phyloP scores from a whole-genome alignment of 2,329 filamentous ascomycete species.

The Parasarocladium wereldwijsianum region DNA sequence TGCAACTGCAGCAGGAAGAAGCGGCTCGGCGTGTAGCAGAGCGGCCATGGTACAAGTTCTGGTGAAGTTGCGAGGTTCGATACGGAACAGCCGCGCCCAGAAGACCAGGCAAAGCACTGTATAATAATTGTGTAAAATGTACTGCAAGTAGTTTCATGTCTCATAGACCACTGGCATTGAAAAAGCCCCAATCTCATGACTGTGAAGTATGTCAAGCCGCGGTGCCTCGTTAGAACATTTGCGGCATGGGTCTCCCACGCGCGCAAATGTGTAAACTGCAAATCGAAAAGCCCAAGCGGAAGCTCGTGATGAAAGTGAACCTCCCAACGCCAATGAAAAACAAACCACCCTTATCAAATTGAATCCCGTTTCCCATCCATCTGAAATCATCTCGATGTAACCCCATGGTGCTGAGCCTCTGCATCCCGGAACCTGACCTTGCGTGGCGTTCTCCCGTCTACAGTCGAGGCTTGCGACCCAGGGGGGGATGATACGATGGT shows the following conservation, averaged over 20 bases:
- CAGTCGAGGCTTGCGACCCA: constrained; percentile 10
- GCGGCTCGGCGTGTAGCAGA: constrained; percentile 15
- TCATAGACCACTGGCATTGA: neutral
- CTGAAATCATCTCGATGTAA: constrained; percentile 15
- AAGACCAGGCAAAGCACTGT: no score
- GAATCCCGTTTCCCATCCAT: constrained; percentile 2
- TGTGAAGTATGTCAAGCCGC: neutral
- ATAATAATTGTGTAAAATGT: no score
- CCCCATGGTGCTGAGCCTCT: constrained; percentile 17
- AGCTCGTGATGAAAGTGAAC: neutral
- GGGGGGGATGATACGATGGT: neutral
- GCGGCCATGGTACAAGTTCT: constrained; percentile 41
- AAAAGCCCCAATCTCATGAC: neutral
- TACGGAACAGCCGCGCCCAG: no score
- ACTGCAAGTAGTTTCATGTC: neutral
- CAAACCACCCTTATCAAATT: neutral
- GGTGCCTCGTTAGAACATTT: constrained; percentile 1
- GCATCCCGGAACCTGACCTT: constrained; percentile 26
- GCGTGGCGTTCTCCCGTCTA: constrained; percentile 13
- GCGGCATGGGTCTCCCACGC: no score
- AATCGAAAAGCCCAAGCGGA: no score
- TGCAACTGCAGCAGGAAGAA: constrained; percentile 16
- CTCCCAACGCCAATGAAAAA: neutral
- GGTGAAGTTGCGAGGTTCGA: no score
- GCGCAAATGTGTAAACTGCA: no score